Evolutionary conservation across 768 basidiomycete genomes (phyloP).

Genomic region (Termitomyces sp.): DNA sequence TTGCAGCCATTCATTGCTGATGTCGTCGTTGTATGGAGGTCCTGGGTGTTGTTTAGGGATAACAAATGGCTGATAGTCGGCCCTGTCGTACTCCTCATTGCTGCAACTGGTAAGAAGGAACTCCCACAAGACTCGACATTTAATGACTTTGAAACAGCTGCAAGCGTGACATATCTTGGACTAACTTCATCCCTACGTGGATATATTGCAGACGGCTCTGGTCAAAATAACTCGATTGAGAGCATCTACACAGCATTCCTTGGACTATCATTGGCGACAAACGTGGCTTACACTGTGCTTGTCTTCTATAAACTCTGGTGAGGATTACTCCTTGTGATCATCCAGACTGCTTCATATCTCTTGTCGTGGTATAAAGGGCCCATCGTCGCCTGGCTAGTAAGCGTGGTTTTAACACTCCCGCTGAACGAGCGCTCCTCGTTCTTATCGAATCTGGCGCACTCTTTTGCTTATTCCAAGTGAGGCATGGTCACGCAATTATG

Average conservation of each 20-base stretch:
- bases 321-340: neutral
- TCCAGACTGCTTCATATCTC: neutral
- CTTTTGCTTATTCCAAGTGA: neutral
- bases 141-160: neutral
- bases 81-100: constrained; percentile 6
- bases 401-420: neutral
- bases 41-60: constrained; percentile 5
- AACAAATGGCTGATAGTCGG: constrained; percentile 5
- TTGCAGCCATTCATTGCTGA: constrained; percentile 8
- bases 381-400: neutral
- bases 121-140: neutral
- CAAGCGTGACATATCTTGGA: constrained; percentile 5
- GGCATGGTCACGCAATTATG: neutral
- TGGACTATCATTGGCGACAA: constrained; percentile 7
- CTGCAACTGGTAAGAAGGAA: neutral
- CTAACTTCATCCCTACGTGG: constrained; percentile 1
- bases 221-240: neutral
- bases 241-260: constrained; percentile 1
- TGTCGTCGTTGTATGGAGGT: constrained; percentile 9
- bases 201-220: neutral
- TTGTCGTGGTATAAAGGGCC: neutral
- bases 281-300: neutral
- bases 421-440: neutral
- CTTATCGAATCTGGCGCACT: neutral
- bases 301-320: neutral